A percentile compares a stretch with the other conserved stretches of the same genome.
These are phyloP conservation scores for Ceratocystis eucalypticola DNA, from an alignment of 2,329 filamentous ascomycete genomes.

Conservation along the genomic window DNA sequence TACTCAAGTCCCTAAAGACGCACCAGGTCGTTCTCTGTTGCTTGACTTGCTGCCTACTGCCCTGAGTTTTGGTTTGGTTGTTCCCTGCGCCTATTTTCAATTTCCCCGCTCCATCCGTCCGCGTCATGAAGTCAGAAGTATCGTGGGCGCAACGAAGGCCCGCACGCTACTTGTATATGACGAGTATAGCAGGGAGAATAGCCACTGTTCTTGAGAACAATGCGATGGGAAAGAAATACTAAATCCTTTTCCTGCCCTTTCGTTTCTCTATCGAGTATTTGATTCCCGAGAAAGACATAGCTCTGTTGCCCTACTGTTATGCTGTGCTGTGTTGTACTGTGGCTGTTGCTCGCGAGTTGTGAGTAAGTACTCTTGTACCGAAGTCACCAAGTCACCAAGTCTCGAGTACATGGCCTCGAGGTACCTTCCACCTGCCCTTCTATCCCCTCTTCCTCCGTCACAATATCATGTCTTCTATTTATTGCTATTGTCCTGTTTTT, in stretches of 20 bases:
- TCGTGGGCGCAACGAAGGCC: neutral
- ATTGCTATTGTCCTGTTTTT: neutral
- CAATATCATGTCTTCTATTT: neutral
- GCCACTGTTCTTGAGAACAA: neutral
- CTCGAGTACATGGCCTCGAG: slow-evolving; percentile 2
- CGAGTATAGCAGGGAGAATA: neutral
- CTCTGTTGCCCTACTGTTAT: neutral
- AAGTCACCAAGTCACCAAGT: slow-evolving; percentile 7
- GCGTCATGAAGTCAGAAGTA: neutral
- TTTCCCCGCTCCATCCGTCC: neutral
- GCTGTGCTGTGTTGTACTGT: neutral
- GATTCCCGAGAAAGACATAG: neutral
- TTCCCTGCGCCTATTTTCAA: neutral
- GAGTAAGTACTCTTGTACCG: slow-evolving; percentile 2
- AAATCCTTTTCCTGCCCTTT: neutral
- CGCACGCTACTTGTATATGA: neutral
- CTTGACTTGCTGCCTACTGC: neutral
- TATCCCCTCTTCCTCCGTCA: neutral
- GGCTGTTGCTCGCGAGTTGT: neutral
- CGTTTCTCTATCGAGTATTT: neutral
- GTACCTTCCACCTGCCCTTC: neutral
- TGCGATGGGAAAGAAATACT: neutral
- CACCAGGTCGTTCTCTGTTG: neutral
- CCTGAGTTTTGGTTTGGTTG: neutral
- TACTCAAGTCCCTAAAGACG: neutral